Percentiles rank a stretch among this genome's conserved stretches.
phyloP scores from a whole-genome alignment of 768 basidiomycete genomes.

The Favolaschia claudopus region DNA sequence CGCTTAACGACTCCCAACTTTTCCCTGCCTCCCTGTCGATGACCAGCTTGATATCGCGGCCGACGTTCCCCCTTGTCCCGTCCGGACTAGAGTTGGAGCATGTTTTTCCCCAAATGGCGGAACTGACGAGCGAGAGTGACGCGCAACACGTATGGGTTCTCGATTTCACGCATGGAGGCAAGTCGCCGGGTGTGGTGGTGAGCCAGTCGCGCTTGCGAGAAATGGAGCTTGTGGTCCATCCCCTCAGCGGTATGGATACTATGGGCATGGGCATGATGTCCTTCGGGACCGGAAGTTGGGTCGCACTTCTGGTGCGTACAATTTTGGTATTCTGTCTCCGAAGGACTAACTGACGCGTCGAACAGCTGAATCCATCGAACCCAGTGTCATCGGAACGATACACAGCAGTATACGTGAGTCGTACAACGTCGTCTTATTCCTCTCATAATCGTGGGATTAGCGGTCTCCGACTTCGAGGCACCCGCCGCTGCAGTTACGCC shows the following conservation, averaged over 20 bases:
- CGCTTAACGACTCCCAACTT: constrained; percentile 43
- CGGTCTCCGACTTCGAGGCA: constrained; percentile 69
- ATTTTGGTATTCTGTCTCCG: background rate
- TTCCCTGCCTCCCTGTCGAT: constrained; percentile 55
- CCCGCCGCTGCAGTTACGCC: constrained; percentile 72
- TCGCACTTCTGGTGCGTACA: constrained; percentile 65
- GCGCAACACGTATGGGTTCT: constrained; percentile 65
- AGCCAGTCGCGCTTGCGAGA: constrained; percentile 78
- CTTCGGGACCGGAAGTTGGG: constrained; percentile 66
- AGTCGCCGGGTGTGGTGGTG: constrained; percentile 67
- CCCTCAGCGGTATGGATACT: constrained; percentile 56
- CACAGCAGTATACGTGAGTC: constrained; percentile 69
- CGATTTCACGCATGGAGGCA: constrained; percentile 70
- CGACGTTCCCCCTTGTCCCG: constrained; percentile 61
- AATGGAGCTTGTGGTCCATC: constrained; percentile 70
- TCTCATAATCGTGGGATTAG: constrained; percentile 43
- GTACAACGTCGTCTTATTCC: background rate
- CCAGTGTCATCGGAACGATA: constrained; percentile 67
- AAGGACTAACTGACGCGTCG: constrained; percentile 1
- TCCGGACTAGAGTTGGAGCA: constrained; percentile 57
- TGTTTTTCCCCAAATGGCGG: constrained; percentile 52
- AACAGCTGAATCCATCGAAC: constrained; percentile 63
- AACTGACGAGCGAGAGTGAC: constrained; percentile 39
- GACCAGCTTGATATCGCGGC: constrained; percentile 52
- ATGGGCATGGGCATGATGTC: constrained; percentile 51